A percentile compares a stretch with the other conserved stretches of the same genome.
phyloP scores from a whole-genome alignment of 257 asterid species.

The Perilla frutescens region DNA sequence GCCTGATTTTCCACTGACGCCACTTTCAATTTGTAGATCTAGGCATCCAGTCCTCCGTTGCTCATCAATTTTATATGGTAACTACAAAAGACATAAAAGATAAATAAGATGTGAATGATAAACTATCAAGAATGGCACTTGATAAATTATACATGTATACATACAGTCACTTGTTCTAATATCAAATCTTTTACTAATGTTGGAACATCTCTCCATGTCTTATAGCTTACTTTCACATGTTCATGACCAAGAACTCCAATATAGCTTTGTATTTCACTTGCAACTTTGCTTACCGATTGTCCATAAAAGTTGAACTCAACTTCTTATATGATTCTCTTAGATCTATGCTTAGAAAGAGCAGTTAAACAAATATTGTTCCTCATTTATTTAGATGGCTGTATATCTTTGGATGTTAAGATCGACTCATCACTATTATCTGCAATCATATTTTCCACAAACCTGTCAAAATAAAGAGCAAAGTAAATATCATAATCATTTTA shows the following conservation, averaged over 20 bases:
- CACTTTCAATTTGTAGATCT: conserved; percentile 9
- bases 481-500: no score
- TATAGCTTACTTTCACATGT: conserved; percentile 3
- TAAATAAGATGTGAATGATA: background rate
- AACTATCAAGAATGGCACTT: background rate
- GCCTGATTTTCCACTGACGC: background rate
- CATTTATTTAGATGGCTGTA: no score
- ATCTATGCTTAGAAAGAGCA: no score
- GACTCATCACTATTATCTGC: no score
- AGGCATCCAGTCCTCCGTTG: background rate
- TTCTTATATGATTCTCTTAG: no score
- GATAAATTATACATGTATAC: no score
- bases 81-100: conserved; percentile 10
- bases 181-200: conserved; percentile 1
- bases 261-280: conserved; percentile 14
- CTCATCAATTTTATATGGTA: conserved; percentile 11
- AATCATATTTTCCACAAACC: no score
- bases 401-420: no score
- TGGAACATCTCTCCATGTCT: conserved; percentile 20
- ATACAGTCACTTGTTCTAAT: background rate
- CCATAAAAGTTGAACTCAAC: background rate
- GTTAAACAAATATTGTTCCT: no score
- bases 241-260: conserved; percentile 21
- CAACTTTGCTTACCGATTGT: background rate
- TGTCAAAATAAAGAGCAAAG: no score